Base-by-base conservation (phyloP, 2,329 filamentous ascomycete species). In the Chaetomiaceae sp. region DNA sequence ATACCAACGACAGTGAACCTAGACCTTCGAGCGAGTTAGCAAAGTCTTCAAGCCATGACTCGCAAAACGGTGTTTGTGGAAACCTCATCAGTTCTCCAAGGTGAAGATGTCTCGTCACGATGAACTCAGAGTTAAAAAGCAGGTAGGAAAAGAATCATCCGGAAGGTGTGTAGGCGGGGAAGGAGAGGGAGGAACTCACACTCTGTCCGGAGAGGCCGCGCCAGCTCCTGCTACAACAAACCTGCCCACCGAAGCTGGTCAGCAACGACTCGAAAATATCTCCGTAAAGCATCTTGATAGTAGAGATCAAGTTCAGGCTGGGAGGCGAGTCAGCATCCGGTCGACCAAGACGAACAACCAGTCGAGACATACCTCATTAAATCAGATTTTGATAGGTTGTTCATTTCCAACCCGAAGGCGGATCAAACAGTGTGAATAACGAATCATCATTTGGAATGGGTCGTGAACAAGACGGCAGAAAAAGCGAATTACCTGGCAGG, bases 361-460 rank as follows among this genome's bases (percentile, higher is more conserved):
- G 19, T 19, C 14, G 15, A 9, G 5, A 65, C 68, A 54, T 69
- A 76, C 71, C 71, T 73, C 70, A 75, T 72, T 70, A 71, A 71
- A 73, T 80, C 77, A 80, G 77, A 78, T 76, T 76, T 71, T 77
- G 71, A 69, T 65, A 57, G 72, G 64, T 31, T 78, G 75, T 79
- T 80, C 78, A 80, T 79, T 61, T 73, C 71, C 72, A 58, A 71
- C 69, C 69, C 66, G 65, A 67, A 63, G 64, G 63, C 62, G 68
- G 71, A 74, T 81, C 78, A 80, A 78, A 80, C 77, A 81, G 78
- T 81, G 78, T 81, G 78, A 81, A 81, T 81, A 80, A 66, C 75
- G 67, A 57, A 62, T 79, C 77, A 80, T 80, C 77, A 79, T 71
- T 57, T 55, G 47, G 64, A 58, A 54, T 50, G 61, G 50, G 55